These are phyloP conservation scores for Nothophaeocryptopus gaeumannii DNA, from an alignment of 2,329 filamentous ascomycete species.

Conservation along the genomic window DNA sequence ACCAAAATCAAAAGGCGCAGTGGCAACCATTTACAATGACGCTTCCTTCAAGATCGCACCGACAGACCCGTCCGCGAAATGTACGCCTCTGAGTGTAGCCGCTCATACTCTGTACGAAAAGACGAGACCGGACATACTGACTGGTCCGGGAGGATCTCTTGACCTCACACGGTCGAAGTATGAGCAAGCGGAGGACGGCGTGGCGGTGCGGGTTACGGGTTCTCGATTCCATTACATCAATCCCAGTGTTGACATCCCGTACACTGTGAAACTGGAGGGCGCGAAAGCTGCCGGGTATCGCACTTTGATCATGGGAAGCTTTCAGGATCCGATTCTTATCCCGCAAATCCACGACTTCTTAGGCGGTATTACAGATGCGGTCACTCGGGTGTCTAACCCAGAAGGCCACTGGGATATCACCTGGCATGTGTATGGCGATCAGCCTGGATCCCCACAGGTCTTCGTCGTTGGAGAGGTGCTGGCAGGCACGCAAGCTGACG, in stretches of 20 bases:
- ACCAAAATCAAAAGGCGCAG: conserved; percentile 42
- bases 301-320: conserved; percentile 17
- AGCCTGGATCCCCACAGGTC: background rate
- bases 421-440: conserved; percentile 3
- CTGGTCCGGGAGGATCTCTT: conserved; percentile 49
- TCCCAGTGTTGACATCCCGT: background rate
- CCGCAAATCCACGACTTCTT: conserved; percentile 19
- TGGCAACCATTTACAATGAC: conserved; percentile 36
- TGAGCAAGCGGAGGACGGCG: background rate
- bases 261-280: conserved; percentile 23
- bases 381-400: background rate
- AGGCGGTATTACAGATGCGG: background rate
- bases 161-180: conserved; percentile 4
- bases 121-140: conserved; percentile 49
- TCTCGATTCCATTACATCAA: conserved; percentile 2
- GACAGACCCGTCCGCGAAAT: conserved; percentile 39
- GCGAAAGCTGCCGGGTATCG: conserved; percentile 14
- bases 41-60: conserved; percentile 51
- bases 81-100: conserved; percentile 51
- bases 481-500: conserved; percentile 3
- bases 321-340: conserved; percentile 21
- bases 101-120: conserved; percentile 58
- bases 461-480: conserved; percentile 6
- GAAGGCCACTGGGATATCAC: conserved; percentile 2
- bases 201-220: background rate